Evolutionary conservation across 768 basidiomycete genomes (phyloP).

Genomic region (Zangia roseola): DNA sequence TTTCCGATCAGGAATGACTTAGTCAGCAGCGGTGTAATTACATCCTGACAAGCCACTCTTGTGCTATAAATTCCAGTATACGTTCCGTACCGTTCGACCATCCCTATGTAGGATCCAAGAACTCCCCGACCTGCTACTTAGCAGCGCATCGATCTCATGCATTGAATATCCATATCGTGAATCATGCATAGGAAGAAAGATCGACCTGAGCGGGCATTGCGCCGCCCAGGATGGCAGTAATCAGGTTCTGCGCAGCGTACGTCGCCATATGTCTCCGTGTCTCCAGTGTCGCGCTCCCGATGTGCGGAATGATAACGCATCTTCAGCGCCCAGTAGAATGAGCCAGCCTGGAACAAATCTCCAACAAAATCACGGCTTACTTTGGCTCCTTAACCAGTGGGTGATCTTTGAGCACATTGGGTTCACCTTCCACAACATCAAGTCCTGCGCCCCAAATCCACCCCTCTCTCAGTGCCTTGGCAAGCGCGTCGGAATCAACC

Average conservation of each 20-base stretch:
- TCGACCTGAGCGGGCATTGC: conserved; percentile 56
- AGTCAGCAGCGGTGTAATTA: conserved; percentile 6
- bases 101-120: too few species aligned
- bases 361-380: conserved; percentile 36
- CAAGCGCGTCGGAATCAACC: conserved; percentile 88
- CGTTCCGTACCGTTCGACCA: too few species aligned
- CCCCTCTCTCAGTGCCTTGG: conserved; percentile 68
- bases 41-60: too few species aligned
- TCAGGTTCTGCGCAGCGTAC: conserved; percentile 65
- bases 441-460: conserved; percentile 92
- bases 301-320: conserved; percentile 84
- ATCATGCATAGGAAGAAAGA: conserved; percentile 19
- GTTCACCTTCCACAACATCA: conserved; percentile 94
- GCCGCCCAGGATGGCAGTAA: conserved; percentile 44
- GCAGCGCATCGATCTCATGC: neutral
- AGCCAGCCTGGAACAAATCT: neutral
- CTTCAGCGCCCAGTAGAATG: conserved; percentile 34
- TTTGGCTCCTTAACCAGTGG: conserved; percentile 76
- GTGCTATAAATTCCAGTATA: too few species aligned
- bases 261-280: conserved; percentile 82
- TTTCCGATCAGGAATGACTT: conserved; percentile 1
- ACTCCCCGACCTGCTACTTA: too few species aligned
- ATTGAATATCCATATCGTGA: neutral
- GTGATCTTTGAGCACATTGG: conserved; percentile 68
- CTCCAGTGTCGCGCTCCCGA: conserved; percentile 87